Conservation (phyloP, 2,329 filamentous ascomycete genomes). For the Bisporella sp. region DNA sequence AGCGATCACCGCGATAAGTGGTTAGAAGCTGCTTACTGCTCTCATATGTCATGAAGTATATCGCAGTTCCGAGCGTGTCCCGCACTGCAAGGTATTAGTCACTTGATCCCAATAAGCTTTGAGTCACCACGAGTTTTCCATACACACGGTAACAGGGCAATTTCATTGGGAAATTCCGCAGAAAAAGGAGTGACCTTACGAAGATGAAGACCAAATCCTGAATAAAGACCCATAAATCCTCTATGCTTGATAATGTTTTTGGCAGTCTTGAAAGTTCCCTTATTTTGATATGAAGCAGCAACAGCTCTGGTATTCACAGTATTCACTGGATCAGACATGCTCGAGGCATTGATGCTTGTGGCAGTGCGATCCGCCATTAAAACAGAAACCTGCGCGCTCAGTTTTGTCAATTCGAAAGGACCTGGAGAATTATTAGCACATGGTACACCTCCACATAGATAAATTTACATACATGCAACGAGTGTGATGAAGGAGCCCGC, state of each 20-base stretch:
- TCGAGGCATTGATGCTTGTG: constrained; percentile 36
- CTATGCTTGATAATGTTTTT: constrained; percentile 70
- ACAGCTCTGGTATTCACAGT: constrained; percentile 27
- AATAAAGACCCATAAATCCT: constrained; percentile 68
- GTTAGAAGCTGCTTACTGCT: constrained; percentile 76
- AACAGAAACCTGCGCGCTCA: constrained; percentile 79
- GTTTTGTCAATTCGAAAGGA: constrained; percentile 84
- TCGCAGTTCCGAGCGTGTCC: constrained; percentile 75
- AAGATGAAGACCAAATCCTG: constrained; percentile 71
- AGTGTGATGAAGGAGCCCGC: constrained; percentile 74
- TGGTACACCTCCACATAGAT: background rate
- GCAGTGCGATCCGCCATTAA: constrained; percentile 57
- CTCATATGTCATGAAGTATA: constrained; percentile 88
- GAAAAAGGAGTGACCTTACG: constrained; percentile 44
- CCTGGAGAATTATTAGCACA: constrained; percentile 34
- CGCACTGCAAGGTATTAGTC: constrained; percentile 46
- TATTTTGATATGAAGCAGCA: constrained; percentile 66
- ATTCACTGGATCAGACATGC: constrained; percentile 24
- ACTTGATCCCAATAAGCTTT: background rate
- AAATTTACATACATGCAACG: constrained; percentile 57
- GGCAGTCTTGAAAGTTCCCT: constrained; percentile 70
- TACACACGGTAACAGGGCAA: too few species aligned
- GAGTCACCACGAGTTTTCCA: too few species aligned
- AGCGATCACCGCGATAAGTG: constrained; percentile 62
- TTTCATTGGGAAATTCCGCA: too few species aligned